Base-by-base conservation (phyloP, 2,329 filamentous ascomycete species). In the Akanthomyces dipterigenus region DNA sequence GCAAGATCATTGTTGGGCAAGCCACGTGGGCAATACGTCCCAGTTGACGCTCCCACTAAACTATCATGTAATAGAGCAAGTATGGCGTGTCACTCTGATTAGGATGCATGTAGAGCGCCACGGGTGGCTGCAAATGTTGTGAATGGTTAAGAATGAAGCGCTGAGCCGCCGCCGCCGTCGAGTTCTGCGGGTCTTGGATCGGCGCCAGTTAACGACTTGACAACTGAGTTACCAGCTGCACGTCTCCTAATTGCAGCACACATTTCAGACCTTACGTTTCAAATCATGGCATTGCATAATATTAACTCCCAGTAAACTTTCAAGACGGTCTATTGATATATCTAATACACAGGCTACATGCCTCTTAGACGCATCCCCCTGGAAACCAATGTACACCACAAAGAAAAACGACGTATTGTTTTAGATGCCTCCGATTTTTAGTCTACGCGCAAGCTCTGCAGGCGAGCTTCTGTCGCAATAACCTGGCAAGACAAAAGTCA, bases 401-500 rank as follows among this genome's bases (percentile, higher is more conserved):
- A 67, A 76, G 69, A 72, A 74, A 72, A 69, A 65, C 67, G 65
- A 69, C 49, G 48, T 62, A 48, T 54, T 59, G 38, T 62, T 58
- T 55, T 48, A 28, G 14, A 24, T 49, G 16, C 31, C 18, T 24
- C 42, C 31, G 22, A 40, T 67, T 70, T 83, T 70, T 83, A 95
- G 72, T 96, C 90, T 64, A 96, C 85, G 71, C 90, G 86, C 74
- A 97, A 77, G 76, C 90, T 96, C 78, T 95, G 90, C 69, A 97
- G 80, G 69, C 93, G 85, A 45, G 93, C 93, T 78, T 97, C 92
- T 5, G 92, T 90, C 67, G 91, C 87, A 77, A 96, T 96, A 62
- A 96, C 87, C 90, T 93, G 68, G 38, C 31, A 26, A 34, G n/a
- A 26, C 18, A 40, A 28, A n/a, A 28, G 65, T 75, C 66, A 74